These are phyloP conservation scores for Boletus coccyginus DNA, from an alignment of 768 basidiomycete species.

Conservation along the genomic window DNA sequence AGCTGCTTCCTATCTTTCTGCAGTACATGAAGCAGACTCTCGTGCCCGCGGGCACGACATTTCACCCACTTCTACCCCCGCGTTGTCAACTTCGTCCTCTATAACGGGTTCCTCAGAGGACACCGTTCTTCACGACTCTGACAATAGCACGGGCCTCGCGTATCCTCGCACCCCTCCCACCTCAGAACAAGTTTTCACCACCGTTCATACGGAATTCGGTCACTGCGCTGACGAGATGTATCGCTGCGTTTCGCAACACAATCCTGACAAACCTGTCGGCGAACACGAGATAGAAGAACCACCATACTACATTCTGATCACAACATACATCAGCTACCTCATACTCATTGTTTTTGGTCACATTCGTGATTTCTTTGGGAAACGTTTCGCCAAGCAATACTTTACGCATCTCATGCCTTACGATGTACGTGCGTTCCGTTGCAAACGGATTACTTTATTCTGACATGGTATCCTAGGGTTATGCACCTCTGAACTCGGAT, in stretches of 20 bases:
- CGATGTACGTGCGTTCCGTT: constrained; percentile 56
- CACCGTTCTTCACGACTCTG: constrained; percentile 54
- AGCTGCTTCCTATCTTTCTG: constrained; percentile 59
- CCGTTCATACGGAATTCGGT: constrained; percentile 89
- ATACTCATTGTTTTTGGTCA: constrained; percentile 91
- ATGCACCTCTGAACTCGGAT: constrained; percentile 95
- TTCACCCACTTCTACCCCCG: constrained; percentile 63
- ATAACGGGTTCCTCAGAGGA: constrained; percentile 69
- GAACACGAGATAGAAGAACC: constrained; percentile 75
- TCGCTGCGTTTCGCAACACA: constrained; percentile 66
- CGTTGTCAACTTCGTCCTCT: constrained; percentile 72
- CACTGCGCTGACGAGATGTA: constrained; percentile 79
- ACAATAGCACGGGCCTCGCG: constrained; percentile 55
- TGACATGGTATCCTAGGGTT: constrained; percentile 59
- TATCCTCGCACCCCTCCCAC: constrained; percentile 69
- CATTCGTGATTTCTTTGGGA: constrained; percentile 92
- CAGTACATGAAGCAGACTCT: constrained; percentile 64
- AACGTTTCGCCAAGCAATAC: constrained; percentile 62
- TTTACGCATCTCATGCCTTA: constrained; percentile 83
- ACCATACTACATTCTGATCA: constrained; percentile 87
- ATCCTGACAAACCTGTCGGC: constrained; percentile 42
- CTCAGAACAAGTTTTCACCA: constrained; percentile 74
- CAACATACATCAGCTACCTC: constrained; percentile 92
- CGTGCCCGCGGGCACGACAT: constrained; percentile 50
- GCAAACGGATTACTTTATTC: background rate